These are phyloP conservation scores for Besnoitia besnoiti DNA, from an alignment of 169 alveolate genomes.

Conservation along the genomic window DNA sequence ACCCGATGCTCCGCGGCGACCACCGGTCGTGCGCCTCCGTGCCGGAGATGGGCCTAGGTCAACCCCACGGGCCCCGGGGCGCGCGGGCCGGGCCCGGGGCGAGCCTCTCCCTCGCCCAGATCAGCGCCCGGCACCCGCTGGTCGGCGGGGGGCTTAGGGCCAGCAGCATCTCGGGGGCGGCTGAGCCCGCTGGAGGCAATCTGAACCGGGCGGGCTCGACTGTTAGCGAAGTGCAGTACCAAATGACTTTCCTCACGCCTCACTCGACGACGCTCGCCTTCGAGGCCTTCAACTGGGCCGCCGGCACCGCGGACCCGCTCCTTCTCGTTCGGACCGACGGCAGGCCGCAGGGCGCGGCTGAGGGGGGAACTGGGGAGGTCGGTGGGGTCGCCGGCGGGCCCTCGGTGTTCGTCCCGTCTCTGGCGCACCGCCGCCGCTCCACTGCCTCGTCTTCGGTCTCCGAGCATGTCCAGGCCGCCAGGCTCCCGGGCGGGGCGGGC, in stretches of 20 bases:
- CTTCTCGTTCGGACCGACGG: constrained; percentile 37
- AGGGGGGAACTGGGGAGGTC: neutral
- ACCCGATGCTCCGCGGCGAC: neutral
- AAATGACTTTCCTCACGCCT: constrained; percentile 49
- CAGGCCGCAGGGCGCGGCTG: neutral
- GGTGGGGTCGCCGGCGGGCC: neutral
- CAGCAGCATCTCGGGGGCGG: neutral
- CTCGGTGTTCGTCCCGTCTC: too few species aligned
- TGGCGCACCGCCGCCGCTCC: neutral
- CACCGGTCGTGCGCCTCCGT: neutral
- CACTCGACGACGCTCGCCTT: constrained; percentile 56
- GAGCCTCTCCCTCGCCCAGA: neutral
- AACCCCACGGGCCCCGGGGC: neutral
- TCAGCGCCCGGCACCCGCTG: neutral
- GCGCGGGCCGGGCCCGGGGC: neutral
- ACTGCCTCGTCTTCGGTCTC: neutral
- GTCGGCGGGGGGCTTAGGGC: neutral
- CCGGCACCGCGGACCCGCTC: constrained; percentile 47
- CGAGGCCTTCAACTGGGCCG: constrained; percentile 57
- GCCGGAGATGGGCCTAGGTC: neutral
- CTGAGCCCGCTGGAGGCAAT: neutral
- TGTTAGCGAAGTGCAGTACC: constrained; percentile 40
- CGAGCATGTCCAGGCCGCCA: neutral
- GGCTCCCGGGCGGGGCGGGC: neutral
- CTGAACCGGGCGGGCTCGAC: neutral